phyloP scores from a whole-genome alignment of 495 filamentous ascomycete species.

The Chaetomium cochliodes region DNA sequence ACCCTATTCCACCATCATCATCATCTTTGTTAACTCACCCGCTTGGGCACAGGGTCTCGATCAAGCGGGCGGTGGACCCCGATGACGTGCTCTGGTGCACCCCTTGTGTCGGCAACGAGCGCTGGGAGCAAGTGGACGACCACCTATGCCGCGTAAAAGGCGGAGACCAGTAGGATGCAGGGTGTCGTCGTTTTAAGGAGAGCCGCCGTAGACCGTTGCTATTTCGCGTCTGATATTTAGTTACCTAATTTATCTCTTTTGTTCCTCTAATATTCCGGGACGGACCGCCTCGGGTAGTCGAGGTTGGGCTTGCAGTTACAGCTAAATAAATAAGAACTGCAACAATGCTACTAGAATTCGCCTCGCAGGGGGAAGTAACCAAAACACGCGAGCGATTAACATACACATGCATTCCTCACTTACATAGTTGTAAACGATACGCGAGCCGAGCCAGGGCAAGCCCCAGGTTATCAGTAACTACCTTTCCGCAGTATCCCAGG shows the following conservation, averaged over 20 bases:
- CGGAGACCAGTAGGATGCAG: not conserved
- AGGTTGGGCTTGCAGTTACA: too few relatives aligned
- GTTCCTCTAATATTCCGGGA: too few relatives aligned
- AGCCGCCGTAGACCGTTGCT: not conserved
- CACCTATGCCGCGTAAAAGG: conserved; percentile 33
- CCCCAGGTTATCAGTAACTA: not conserved
- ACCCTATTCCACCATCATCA: too few relatives aligned
- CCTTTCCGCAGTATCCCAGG: not conserved
- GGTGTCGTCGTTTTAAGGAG: not conserved
- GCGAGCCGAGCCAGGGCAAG: not conserved
- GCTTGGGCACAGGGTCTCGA: conserved; percentile 23
- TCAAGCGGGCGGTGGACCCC: conserved; percentile 59
- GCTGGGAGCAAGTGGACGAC: conserved; percentile 49
- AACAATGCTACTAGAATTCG: not conserved
- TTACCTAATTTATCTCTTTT: too few relatives aligned
- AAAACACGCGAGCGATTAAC: not conserved
- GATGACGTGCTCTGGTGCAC: conserved; percentile 57
- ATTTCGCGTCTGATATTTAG: not conserved
- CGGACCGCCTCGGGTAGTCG: too few relatives aligned
- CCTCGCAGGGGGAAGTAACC: too few relatives aligned
- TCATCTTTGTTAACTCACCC: not conserved
- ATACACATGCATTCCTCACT: not conserved
- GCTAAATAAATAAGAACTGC: too few relatives aligned
- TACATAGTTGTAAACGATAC: too few relatives aligned
- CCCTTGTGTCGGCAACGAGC: conserved; percentile 61